Conservation (phyloP, 371 early-diverging fungal species). For the Haplosporangium sp. region DNA sequence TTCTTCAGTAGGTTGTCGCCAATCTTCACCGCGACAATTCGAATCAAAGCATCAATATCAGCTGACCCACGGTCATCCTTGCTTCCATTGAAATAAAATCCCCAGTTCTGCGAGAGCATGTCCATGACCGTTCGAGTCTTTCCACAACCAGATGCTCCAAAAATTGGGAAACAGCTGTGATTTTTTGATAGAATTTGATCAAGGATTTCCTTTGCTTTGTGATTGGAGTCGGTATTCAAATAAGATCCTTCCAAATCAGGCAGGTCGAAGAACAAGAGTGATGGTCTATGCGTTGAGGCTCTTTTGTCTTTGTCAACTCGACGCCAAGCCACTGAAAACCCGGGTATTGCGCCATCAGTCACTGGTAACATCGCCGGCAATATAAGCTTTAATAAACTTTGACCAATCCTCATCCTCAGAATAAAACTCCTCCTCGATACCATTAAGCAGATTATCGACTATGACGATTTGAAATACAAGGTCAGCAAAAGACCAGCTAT, state of each 20-base stretch:
- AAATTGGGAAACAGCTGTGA: constrained; percentile 15
- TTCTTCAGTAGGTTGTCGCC: background rate
- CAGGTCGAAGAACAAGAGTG: constrained; percentile 22
- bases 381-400: background rate
- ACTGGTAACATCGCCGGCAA: constrained; percentile 5
- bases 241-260: constrained; percentile 2
- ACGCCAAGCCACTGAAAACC: constrained; percentile 11
- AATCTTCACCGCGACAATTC: background rate
- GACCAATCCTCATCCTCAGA: background rate
- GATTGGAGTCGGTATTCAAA: background rate
- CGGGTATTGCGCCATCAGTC: constrained; percentile 17
- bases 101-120: constrained; percentile 25
- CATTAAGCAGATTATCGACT: background rate
- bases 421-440: constrained; percentile 1
- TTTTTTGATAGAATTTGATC: background rate
- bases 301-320: background rate
- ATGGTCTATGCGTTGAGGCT: constrained; percentile 9
- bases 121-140: constrained; percentile 24
- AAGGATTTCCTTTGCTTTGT: constrained; percentile 9
- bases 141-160: constrained; percentile 23
- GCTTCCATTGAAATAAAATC: constrained; percentile 25
- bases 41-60: constrained; percentile 11
- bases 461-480: background rate
- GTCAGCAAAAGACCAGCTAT: background rate
- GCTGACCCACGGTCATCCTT: constrained; percentile 14